A percentile compares a stretch with the other conserved stretches of the same genome.
phyloP scores from a whole-genome alignment of 2,329 filamentous ascomycete genomes.

The Claviceps pazoutovae region DNA sequence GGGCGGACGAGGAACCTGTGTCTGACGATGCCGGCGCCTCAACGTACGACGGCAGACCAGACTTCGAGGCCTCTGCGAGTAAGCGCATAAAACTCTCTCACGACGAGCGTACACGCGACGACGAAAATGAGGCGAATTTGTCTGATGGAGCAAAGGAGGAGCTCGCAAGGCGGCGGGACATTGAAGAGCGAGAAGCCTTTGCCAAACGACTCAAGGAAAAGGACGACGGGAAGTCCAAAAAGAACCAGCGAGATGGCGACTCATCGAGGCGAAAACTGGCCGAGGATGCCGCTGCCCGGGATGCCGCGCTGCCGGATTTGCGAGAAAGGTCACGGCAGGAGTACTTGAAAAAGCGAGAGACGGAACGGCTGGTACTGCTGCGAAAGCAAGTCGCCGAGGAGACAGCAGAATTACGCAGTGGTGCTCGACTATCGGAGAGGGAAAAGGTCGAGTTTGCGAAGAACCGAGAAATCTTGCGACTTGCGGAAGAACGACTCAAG shows the following conservation, averaged over 20 bases:
- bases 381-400: slow-evolving; percentile 86
- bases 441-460: slow-evolving; percentile 83
- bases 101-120: slow-evolving; percentile 30
- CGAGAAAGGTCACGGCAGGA: slow-evolving; percentile 76
- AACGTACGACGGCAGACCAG: slow-evolving; percentile 34
- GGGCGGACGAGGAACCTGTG: slow-evolving; percentile 61
- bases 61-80: slow-evolving; percentile 54
- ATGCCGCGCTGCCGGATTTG: slow-evolving; percentile 64
- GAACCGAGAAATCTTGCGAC: slow-evolving; percentile 66
- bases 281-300: slow-evolving; percentile 48
- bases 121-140: slow-evolving; percentile 19
- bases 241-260: slow-evolving; percentile 43
- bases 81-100: slow-evolving; percentile 57
- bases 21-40: slow-evolving; percentile 25
- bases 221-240: slow-evolving; percentile 57
- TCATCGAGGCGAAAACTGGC: slow-evolving; percentile 37
- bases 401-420: slow-evolving; percentile 63
- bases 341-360: slow-evolving; percentile 85
- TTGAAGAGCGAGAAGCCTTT: slow-evolving; percentile 66
- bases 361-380: slow-evolving; percentile 72
- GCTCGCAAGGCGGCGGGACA: slow-evolving; percentile 47
- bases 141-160: slow-evolving; percentile 48
- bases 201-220: slow-evolving; percentile 60
- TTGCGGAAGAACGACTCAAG: slow-evolving; percentile 70
- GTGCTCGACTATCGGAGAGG: slow-evolving; percentile 56